A percentile compares a stretch with the other conserved stretches of the same genome.
phyloP scores from a whole-genome alignment of 768 basidiomycete genomes.

The Collybia nuda region DNA sequence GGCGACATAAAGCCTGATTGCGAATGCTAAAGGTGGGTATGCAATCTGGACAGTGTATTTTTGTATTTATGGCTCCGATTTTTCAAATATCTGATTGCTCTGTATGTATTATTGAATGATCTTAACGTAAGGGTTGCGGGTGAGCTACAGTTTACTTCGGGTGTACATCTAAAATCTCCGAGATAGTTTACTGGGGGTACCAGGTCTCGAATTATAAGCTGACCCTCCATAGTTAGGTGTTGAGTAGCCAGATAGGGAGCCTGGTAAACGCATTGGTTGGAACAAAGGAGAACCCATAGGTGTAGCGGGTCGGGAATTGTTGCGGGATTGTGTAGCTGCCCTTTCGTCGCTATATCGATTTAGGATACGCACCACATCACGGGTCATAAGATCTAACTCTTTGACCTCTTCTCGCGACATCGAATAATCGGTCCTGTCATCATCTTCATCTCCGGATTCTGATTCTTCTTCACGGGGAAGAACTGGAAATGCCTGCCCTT shows the following conservation, averaged over 20 bases:
- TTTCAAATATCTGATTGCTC: no score
- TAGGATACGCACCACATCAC: constrained; percentile 71
- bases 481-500: constrained; percentile 27
- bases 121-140: no score
- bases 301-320: constrained; percentile 66
- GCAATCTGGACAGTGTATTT: no score
- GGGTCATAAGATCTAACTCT: constrained; percentile 74
- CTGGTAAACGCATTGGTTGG: constrained; percentile 31
- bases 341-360: constrained; percentile 72
- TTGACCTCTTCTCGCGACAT: constrained; percentile 68
- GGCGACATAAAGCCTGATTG: no score
- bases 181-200: constrained; percentile 59
- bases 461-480: constrained; percentile 48
- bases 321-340: constrained; percentile 51
- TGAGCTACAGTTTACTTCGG: no score
- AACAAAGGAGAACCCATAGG: constrained; percentile 55
- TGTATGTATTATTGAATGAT: no score
- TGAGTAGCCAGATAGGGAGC: constrained; percentile 54
- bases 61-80: no score
- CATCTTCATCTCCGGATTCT: constrained; percentile 60
- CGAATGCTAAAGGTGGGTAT: no score
- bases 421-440: constrained; percentile 44
- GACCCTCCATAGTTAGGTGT: constrained; percentile 50
- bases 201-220: constrained; percentile 54
- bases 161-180: constrained; percentile 28